Evolutionary conservation across 2,329 filamentous ascomycete genomes (phyloP), one percentile per base, ranked within the genome.

Genomic region (Diaporthe sp.): DNA sequence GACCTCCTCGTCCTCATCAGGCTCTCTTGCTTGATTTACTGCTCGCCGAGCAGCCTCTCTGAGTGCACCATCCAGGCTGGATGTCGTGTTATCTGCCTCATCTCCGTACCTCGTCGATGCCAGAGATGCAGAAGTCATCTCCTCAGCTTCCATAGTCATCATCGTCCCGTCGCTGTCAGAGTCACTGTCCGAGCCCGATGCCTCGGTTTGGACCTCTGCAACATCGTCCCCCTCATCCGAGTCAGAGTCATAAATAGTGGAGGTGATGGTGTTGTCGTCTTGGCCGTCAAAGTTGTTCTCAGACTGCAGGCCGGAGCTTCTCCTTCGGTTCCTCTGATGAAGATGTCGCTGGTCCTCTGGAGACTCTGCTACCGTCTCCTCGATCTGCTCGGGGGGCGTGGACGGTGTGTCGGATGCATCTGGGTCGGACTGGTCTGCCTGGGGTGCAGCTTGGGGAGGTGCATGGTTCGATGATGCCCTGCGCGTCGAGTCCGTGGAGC

Each of bases 61-160:
- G 38, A 98, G 87, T 19, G 93, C 94, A 77, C 94, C 92, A 72
- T 98, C 95, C 9, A 98, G 84, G 13, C 92, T 91, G 33, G 90
- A 92, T 77, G 92, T 95, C 9, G 94, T 94, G 25, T 90, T 90
- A 10, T 45, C 72, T 25, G 90, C 92, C 38, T 87, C 87, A 70
- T 84, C 87, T 50, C 82, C 76, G 86, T 90, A 91, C 35, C 89
- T 89, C 3, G 88, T 86, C 13, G 93, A 94, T 58, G 87, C 89
- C 58, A 91, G 85, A 22, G 93, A 94, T 35, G 90, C 92, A 42
- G 91, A 90, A 2, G 93, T 95, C 76, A 93, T 89, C 78, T 96
- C 94, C 73, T 97, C 94, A 25, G 94, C 87, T 75, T 96, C 94
- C 58, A 97, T 86, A 47, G 92, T 96, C 92, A 96, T 95, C 82